A percentile compares a stretch with the other conserved stretches of the same genome.
These are phyloP conservation scores for Flaveria brownii DNA, from an alignment of 129 eudicot species.

Conservation along the genomic window DNA sequence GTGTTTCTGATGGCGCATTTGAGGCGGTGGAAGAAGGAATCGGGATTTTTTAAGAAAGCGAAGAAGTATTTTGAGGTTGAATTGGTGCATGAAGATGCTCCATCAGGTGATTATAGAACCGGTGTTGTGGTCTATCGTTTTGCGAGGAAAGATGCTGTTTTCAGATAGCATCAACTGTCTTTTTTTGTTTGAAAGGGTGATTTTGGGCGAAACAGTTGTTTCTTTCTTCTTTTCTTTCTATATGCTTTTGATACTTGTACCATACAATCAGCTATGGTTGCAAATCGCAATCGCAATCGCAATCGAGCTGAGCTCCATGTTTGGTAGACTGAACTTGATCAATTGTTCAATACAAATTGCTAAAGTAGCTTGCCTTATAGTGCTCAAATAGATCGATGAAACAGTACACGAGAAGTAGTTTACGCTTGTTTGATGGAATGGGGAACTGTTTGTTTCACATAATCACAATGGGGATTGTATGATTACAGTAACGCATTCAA, in stretches of 20 bases:
- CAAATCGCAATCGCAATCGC: no score
- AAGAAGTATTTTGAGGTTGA: constrained; percentile 64
- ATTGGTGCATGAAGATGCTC: constrained; percentile 60
- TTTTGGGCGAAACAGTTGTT: no score
- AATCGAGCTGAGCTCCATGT: no score
- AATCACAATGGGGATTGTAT: no score
- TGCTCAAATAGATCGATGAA: no score
- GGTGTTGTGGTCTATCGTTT: constrained; percentile 77
- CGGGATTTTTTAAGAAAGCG: constrained; percentile 67
- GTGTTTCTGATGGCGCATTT: constrained; percentile 89
- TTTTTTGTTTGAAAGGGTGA: background rate
- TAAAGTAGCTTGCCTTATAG: no score
- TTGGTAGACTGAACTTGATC: no score
- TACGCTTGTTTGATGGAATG: no score
- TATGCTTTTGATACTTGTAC: constrained; percentile 6
- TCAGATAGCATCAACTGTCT: constrained; percentile 10
- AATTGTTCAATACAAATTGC: no score
- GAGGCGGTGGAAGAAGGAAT: constrained; percentile 94
- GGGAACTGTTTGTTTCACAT: no score
- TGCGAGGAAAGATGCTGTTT: constrained; percentile 40
- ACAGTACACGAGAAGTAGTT: no score
- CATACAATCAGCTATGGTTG: background rate
- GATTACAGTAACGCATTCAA: no score
- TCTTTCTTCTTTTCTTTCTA: background rate
- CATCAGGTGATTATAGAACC: constrained; percentile 52